phyloP scores from a whole-genome alignment of 495 filamentous ascomycete species.

The Aspergillus asperescens region DNA sequence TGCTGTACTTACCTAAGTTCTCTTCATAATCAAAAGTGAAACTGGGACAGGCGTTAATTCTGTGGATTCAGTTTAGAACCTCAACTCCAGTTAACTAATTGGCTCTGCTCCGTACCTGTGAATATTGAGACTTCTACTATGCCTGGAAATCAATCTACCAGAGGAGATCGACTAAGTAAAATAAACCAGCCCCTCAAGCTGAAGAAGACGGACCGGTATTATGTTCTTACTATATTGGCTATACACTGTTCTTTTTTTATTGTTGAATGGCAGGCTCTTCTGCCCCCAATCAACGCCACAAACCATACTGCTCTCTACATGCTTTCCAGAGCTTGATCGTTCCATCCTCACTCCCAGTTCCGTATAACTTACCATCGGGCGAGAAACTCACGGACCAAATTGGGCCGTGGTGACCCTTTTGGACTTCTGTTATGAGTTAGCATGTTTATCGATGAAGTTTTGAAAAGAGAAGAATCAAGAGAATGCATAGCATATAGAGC shows the following conservation, averaged over 20 bases:
- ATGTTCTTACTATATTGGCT: neutral
- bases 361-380: conserved; percentile 91
- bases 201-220: neutral
- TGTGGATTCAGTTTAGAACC: too few species aligned
- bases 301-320: conserved; percentile 59
- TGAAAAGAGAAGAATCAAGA: neutral
- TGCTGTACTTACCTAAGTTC: neutral
- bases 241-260: neutral
- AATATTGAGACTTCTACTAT: too few species aligned
- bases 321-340: conserved; percentile 93
- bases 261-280: neutral
- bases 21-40: neutral
- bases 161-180: too few species aligned
- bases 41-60: neutral
- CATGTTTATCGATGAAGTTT: neutral
- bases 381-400: conserved; percentile 95
- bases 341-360: conserved; percentile 93
- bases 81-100: too few species aligned
- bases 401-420: conserved; percentile 95
- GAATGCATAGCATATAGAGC: neutral
- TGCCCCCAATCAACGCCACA: conserved; percentile 52
- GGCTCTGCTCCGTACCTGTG: too few species aligned
- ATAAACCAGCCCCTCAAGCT: too few species aligned
- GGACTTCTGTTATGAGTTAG: conserved; percentile 58
- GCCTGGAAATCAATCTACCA: too few species aligned